Conservation (phyloP, 352 stramenopile species). For the Phytophthora pinifolia region DNA sequence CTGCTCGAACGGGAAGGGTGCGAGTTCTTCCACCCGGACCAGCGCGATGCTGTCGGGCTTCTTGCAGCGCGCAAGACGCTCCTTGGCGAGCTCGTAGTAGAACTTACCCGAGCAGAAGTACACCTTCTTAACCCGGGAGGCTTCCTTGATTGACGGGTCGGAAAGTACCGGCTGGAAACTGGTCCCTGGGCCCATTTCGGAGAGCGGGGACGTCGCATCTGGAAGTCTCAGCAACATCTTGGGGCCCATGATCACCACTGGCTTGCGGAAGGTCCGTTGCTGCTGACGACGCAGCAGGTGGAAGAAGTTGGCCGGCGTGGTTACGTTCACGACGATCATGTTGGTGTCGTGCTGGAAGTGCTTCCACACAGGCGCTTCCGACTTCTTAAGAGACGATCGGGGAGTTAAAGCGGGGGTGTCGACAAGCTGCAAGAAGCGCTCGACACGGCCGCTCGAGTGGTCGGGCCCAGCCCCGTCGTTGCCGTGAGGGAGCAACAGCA, state of each 20-base stretch:
- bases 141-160: conserved; percentile 49
- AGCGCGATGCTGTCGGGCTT: conserved; percentile 60
- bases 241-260: conserved; percentile 71
- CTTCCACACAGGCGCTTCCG: conserved; percentile 35
- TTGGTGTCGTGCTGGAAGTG: conserved; percentile 77
- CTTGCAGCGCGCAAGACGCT: conserved; percentile 48
- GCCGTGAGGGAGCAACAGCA: conserved; percentile 85
- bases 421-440: conserved; percentile 89
- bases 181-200: conserved; percentile 58
- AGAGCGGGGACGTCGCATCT: conserved; percentile 65
- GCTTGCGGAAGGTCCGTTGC: conserved; percentile 71
- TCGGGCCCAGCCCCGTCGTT: conserved; percentile 89
- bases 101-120: conserved; percentile 86
- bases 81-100: conserved; percentile 83
- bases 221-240: conserved; percentile 76
- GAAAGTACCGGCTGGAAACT: conserved; percentile 69
- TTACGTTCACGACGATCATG: conserved; percentile 84
- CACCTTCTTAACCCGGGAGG: conserved; percentile 60
- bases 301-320: conserved; percentile 96
- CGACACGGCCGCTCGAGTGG: conserved; percentile 79
- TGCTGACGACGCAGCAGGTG: conserved; percentile 93
- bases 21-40: conserved; percentile 77
- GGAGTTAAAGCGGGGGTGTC: conserved; percentile 62
- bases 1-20: conserved; percentile 83
- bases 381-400: conserved; percentile 34